Conservation (phyloP, 371 early-diverging fungal genomes). For the Rhizopus microsporus region DNA sequence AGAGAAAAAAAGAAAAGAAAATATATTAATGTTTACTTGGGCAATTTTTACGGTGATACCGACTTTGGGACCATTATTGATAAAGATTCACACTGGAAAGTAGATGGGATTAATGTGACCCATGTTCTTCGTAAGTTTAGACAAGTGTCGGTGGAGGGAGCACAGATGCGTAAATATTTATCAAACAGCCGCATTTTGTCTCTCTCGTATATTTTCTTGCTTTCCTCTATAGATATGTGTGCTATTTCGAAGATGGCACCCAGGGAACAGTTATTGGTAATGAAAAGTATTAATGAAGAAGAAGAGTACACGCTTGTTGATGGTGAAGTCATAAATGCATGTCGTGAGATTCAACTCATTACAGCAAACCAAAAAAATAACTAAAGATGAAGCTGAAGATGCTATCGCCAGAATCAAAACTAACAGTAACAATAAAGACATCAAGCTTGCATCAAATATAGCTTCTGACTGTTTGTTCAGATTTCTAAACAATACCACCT, state of each 20-base stretch:
- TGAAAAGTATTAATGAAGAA: too few relatives aligned
- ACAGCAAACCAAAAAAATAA: background rate
- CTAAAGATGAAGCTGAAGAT: constrained; percentile 6
- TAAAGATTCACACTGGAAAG: too few relatives aligned
- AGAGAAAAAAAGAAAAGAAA: too few relatives aligned
- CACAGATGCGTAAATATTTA: constrained; percentile 4
- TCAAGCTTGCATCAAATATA: constrained; percentile 6
- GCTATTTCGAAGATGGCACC: too few relatives aligned
- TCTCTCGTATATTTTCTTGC: too few relatives aligned
- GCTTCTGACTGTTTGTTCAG: constrained; percentile 3
- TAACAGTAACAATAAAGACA: background rate
- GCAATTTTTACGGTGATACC: too few relatives aligned
- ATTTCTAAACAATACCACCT: background rate
- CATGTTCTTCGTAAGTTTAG: too few relatives aligned
- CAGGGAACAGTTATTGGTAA: too few relatives aligned
- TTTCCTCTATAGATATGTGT: too few relatives aligned
- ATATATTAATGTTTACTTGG: too few relatives aligned
- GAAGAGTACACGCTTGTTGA: constrained; percentile 4
- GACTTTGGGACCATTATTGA: too few relatives aligned
- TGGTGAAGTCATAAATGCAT: constrained; percentile 8
- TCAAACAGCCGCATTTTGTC: constrained; percentile 3
- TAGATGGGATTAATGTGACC: too few relatives aligned
- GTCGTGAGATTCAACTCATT: constrained; percentile 4
- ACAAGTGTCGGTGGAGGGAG: background rate
- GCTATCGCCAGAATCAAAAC: constrained; percentile 3